Evolutionary conservation across 2,329 filamentous ascomycete species (phyloP).

Genomic region (Aspergillus niger): DNA sequence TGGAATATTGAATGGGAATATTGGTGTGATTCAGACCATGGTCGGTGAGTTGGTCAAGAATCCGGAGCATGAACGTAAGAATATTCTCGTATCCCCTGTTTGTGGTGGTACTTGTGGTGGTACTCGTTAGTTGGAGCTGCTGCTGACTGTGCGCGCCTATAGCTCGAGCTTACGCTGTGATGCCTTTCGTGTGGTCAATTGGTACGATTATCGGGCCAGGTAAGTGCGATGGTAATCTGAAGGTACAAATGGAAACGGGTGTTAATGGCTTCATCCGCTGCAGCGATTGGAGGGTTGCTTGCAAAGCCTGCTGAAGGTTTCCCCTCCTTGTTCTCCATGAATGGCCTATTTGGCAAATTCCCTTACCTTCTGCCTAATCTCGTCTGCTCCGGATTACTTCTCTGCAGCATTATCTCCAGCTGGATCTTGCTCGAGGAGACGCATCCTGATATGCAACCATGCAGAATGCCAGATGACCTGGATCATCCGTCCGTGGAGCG

Average conservation of each 20-base stretch:
- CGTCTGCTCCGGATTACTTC: constrained; percentile 73
- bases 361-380: constrained; percentile 90
- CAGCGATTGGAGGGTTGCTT: constrained; percentile 80
- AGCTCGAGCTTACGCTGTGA: constrained; percentile 84
- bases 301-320: constrained; percentile 75
- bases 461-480: constrained; percentile 42
- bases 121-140: background rate
- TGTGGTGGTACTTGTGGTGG: background rate
- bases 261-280: constrained; percentile 16
- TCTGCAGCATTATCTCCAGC: constrained; percentile 78
- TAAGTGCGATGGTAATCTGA: constrained; percentile 18
- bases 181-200: constrained; percentile 93
- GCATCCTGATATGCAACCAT: constrained; percentile 75
- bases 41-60: constrained; percentile 83
- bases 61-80: constrained; percentile 81
- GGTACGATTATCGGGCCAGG: constrained; percentile 82
- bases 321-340: constrained; percentile 67
- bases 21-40: constrained; percentile 90
- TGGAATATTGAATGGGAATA: constrained; percentile 85
- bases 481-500: constrained; percentile 61
- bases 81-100: background rate
- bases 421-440: constrained; percentile 84
- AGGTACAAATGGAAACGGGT: background rate
- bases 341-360: constrained; percentile 72
- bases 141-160: constrained; percentile 17